phyloP scores from a whole-genome alignment of 345 rosid species.

The Eucalyptus globulus region DNA sequence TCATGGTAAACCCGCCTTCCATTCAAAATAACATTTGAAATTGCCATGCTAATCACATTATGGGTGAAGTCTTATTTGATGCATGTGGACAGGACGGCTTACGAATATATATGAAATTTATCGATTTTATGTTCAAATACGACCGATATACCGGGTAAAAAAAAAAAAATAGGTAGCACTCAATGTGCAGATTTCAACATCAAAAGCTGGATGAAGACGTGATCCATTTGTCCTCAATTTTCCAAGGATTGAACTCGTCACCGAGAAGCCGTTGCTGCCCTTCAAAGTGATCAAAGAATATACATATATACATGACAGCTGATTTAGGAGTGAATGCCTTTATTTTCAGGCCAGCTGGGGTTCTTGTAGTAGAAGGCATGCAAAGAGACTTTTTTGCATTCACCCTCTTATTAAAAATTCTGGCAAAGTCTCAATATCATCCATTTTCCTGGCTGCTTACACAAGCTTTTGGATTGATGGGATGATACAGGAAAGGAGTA shows the following conservation, averaged over 20 bases:
- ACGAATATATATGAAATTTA: fast-evolving
- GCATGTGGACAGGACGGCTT: not conserved
- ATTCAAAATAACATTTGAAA: not conserved
- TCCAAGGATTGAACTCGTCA: not conserved
- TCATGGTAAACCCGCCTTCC: not conserved
- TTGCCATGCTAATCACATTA: fast-evolving
- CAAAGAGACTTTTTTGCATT: not conserved
- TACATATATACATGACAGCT: not conserved
- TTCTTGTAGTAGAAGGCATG: not conserved
- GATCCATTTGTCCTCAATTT: not conserved
- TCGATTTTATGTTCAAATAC: not conserved
- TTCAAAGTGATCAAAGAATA: not conserved
- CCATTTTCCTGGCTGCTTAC: not conserved
- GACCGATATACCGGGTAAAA: not conserved
- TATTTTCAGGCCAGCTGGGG: not conserved
- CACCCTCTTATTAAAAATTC: not conserved
- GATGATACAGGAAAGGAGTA: not conserved
- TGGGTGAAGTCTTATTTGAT: not conserved
- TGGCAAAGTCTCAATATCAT: not conserved
- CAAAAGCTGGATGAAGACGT: not conserved
- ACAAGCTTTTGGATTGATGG: not conserved
- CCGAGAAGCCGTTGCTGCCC: not conserved
- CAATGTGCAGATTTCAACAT: not conserved
- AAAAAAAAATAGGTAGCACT: not conserved
- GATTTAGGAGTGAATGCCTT: not conserved